These are phyloP conservation scores for Yamadazyma blattariae DNA, from an alignment of 1,139 yeast species.

Conservation along the genomic window DNA sequence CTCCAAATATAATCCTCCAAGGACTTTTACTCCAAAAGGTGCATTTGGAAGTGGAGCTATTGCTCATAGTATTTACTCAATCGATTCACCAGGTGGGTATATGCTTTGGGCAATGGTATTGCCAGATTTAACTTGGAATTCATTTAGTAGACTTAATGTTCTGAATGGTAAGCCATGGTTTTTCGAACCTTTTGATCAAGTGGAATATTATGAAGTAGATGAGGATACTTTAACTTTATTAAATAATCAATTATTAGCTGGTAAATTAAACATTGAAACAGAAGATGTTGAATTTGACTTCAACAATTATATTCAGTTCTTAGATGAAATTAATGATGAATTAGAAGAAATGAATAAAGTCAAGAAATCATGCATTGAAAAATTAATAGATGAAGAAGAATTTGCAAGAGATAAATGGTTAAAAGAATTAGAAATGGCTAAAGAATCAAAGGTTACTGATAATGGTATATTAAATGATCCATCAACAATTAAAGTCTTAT, in stretches of 20 bases:
- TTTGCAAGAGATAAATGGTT: conserved; percentile 22
- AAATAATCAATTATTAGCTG: conserved; percentile 25
- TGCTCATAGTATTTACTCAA: conserved; percentile 33
- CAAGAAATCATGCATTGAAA: conserved; percentile 20
- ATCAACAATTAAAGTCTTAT: conserved; percentile 17
- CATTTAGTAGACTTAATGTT: conserved; percentile 23
- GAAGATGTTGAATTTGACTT: conserved; percentile 27
- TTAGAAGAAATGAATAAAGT: conserved; percentile 12
- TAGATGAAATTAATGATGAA: conserved; percentile 22
- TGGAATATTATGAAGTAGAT: conserved; percentile 31
- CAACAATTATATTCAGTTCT: conserved; percentile 21
- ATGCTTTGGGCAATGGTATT: conserved; percentile 38
- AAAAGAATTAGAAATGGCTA: conserved; percentile 21
- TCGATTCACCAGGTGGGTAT: conserved; percentile 40
- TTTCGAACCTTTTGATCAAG: conserved; percentile 31
- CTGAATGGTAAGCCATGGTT: conserved; percentile 30
- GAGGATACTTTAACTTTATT: conserved; percentile 23
- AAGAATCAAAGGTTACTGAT: conserved; percentile 17
- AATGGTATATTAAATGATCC: conserved; percentile 22
- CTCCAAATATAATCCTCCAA: conserved; percentile 35
- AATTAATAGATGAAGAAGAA: conserved; percentile 20
- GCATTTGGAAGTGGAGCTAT: conserved; percentile 33
- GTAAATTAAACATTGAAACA: conserved; percentile 22
- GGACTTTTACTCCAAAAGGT: conserved; percentile 37
- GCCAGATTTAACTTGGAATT: conserved; percentile 36